Base-by-base conservation (phyloP, 345 rosid species). In the Durio zibethinus region DNA sequence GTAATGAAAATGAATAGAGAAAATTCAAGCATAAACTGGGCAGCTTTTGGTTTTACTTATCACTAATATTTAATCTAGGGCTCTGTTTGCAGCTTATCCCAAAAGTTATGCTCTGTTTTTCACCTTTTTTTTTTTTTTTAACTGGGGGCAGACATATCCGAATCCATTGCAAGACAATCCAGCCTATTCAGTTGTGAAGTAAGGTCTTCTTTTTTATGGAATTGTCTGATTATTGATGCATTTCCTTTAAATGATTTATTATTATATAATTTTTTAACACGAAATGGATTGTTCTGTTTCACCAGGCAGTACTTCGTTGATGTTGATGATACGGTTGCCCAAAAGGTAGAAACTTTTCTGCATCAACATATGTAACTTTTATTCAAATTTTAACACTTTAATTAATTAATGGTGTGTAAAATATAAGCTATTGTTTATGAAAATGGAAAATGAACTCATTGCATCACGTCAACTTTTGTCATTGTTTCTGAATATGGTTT, bases 131-230 rank as follows among this genome's bases (percentile, higher is more conserved):
- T 4, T 21, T 14, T 10, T 0, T 29, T 59, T 77, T 50, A 61
- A 61, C n/a, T 61, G 66, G 38, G 29, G 20, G 80, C 92, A 93
- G 97, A 87, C 88, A 11, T 85, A 90, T 78, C 62, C 87, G 18
- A 93, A 94, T 80, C 98, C 98, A 27, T 70, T 93, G 79, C 95
- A 90, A 85, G 89, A 93, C 82, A 93, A 93, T 81, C 95, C 98
- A 75, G 89, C 98, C 1, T 93, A 85, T 78, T 94, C 98, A 0
- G 96, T 90, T 29, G 98, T 91, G 9, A 91, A 91, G 98, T 93
- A 82, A 88, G 98, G 79, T 10, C 43, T 16, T 33, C 42, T 20
- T 27, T 40, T 38, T 21, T 21, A 6, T 50, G 36, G 21, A n/a
- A n/a, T 18, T 35, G 2, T 54, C 36, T 64, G 63, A 12, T 40